Evolutionary conservation across 2,329 filamentous ascomycete species (phyloP).

Genomic region (Ascochyta rabiei): DNA sequence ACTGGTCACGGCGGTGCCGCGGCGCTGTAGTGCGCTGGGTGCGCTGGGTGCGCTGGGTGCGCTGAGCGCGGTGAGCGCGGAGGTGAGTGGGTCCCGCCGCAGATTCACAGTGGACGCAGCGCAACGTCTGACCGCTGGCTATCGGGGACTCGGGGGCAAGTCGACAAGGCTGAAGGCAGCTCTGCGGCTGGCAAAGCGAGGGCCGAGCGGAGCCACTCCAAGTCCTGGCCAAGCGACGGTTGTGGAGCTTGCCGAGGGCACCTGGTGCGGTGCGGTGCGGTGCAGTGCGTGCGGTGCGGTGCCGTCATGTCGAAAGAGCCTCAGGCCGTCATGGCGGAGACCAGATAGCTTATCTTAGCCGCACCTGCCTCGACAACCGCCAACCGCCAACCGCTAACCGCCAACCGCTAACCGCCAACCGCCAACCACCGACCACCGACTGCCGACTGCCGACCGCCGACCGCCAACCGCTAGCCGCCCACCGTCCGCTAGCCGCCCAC

Average conservation of each 20-base stretch:
- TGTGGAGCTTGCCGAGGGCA: background rate
- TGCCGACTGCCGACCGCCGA: too few species aligned
- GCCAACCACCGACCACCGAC: background rate
- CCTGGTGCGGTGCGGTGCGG: too few species aligned
- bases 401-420: background rate
- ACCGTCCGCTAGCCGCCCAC: too few species aligned
- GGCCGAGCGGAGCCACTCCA: background rate
- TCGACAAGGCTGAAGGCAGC: background rate
- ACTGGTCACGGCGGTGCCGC: too few species aligned
- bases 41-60: too few species aligned
- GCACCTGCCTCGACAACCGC: background rate
- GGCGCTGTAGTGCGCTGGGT: constrained; percentile 18
- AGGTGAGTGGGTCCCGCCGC: constrained; percentile 19
- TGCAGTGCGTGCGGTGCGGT: too few species aligned
- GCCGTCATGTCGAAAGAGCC: background rate
- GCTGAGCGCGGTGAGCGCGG: constrained; percentile 22
- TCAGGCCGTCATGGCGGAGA: background rate
- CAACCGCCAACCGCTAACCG: too few species aligned
- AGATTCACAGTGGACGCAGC: background rate
- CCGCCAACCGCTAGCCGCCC: background rate
- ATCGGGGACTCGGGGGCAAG: background rate
- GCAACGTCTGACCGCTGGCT: background rate
- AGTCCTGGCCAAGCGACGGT: background rate
- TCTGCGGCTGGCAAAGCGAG: background rate
- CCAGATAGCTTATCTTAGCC: background rate